phyloP scores from a whole-genome alignment of 2,329 filamentous ascomycete genomes.

The Curvularia verruculosa region DNA sequence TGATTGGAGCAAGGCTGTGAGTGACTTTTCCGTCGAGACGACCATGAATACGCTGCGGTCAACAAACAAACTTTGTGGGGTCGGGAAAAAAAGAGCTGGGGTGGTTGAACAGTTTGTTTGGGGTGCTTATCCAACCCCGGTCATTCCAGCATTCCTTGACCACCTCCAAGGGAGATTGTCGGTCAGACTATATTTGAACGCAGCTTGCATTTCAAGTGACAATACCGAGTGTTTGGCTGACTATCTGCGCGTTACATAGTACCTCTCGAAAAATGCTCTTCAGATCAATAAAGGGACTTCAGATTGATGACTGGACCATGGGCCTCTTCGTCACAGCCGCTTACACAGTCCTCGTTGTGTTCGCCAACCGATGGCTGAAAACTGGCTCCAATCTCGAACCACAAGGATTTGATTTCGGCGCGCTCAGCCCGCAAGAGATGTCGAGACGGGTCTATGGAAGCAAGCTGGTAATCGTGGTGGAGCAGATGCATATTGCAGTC shows the following conservation, averaged over 20 bases:
- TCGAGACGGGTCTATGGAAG: constrained; percentile 37
- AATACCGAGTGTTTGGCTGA: constrained; percentile 1
- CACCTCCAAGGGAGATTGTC: not conserved
- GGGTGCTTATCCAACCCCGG: not conserved
- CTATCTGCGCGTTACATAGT: constrained; percentile 26
- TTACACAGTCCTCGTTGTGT: constrained; percentile 59
- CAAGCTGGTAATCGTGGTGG: constrained; percentile 61
- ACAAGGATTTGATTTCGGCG: constrained; percentile 53
- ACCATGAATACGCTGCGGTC: no score
- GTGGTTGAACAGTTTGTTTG: not conserved
- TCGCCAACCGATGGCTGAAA: constrained; percentile 53
- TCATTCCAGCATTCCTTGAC: not conserved
- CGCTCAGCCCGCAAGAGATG: constrained; percentile 48
- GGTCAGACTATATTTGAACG: not conserved
- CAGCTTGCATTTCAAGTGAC: not conserved
- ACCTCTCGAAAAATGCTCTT: constrained; percentile 55
- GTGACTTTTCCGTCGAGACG: constrained; percentile 17
- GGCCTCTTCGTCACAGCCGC: constrained; percentile 54
- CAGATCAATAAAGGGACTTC: constrained; percentile 56
- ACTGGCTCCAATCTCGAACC: constrained; percentile 54
- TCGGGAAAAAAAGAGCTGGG: not conserved
- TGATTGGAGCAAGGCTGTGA: constrained; percentile 53
- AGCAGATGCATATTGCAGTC: constrained; percentile 59
- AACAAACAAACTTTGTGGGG: not conserved
- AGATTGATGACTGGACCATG: constrained; percentile 65